Percentiles rank a stretch among this genome's conserved stretches.
phyloP scores from a whole-genome alignment of 2,329 filamentous ascomycete genomes.

The Rutstroemia sp. region DNA sequence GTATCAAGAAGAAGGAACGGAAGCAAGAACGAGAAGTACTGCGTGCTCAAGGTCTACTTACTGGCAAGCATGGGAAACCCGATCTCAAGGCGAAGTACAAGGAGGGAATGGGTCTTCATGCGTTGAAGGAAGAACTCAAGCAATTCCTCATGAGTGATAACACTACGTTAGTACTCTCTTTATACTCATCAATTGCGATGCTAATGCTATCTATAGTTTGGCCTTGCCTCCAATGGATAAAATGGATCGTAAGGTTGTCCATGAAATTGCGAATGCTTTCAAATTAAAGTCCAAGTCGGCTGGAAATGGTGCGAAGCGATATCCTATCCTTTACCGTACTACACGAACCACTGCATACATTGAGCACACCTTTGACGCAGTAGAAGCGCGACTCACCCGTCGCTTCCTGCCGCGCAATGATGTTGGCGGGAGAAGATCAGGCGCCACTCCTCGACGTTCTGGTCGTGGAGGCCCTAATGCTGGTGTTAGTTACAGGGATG shows the following conservation, averaged over 20 bases:
- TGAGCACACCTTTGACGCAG: constrained; percentile 45
- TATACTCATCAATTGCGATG: constrained; percentile 2
- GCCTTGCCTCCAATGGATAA: constrained; percentile 80
- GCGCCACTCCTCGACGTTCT: constrained; percentile 20
- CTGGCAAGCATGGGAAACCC: constrained; percentile 44
- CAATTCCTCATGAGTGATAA: constrained; percentile 58
- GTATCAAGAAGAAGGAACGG: constrained; percentile 61
- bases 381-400: constrained; percentile 39
- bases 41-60: constrained; percentile 58
- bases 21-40: constrained; percentile 65
- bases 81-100: constrained; percentile 63
- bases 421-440: constrained; percentile 29
- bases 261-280: constrained; percentile 69
- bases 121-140: constrained; percentile 66
- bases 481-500: constrained; percentile 63
- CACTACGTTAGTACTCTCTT: constrained; percentile 47
- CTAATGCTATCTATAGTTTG: constrained; percentile 42
- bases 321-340: constrained; percentile 72
- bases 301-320: constrained; percentile 65
- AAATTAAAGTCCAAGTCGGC: constrained; percentile 78
- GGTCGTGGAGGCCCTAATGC: constrained; percentile 27
- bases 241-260: constrained; percentile 66
- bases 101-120: constrained; percentile 60
- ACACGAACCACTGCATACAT: constrained; percentile 54
- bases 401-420: constrained; percentile 51